A percentile compares a stretch with the other conserved stretches of the same genome.
phyloP scores from a whole-genome alignment of 2,329 filamentous ascomycete species.

The Atkinsonella texensis region DNA sequence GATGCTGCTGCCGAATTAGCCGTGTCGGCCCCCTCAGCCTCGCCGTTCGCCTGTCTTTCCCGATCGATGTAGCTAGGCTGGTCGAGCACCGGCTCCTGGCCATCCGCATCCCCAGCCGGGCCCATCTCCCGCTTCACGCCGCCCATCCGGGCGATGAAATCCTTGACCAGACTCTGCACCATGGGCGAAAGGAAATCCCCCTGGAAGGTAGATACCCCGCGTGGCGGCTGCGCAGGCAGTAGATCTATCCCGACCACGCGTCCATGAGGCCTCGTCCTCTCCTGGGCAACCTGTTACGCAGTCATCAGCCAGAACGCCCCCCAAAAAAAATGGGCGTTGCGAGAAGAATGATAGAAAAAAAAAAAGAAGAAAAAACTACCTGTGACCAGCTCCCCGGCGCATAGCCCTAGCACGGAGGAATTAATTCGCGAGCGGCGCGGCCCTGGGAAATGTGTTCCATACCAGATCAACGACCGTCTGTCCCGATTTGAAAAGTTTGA shows the following conservation, averaged over 20 bases:
- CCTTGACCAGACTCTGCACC: constrained; percentile 66
- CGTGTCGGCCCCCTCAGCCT: constrained; percentile 14
- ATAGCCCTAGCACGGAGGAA: constrained; percentile 46
- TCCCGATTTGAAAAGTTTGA: constrained; percentile 64
- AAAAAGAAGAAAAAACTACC: constrained; percentile 23
- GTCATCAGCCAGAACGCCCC: not conserved
- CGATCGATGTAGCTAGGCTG: constrained; percentile 54
- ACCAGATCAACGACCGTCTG: constrained; percentile 87
- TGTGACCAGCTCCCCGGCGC: constrained; percentile 65
- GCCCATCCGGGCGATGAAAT: constrained; percentile 55
- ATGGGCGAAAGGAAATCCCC: constrained; percentile 74
- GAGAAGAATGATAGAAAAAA: not conserved
- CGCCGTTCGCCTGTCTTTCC: constrained; percentile 33
- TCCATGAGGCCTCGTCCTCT: constrained; percentile 63
- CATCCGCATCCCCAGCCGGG: constrained; percentile 6
- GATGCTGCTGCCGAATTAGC: constrained; percentile 10
- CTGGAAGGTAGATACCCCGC: constrained; percentile 87
- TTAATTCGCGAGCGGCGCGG: not conserved
- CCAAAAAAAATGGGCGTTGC: too few relatives aligned
- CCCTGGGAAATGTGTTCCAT: constrained; percentile 16
- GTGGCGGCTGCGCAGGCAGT: constrained; percentile 81
- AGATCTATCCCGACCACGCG: constrained; percentile 86
- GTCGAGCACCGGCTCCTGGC: constrained; percentile 18
- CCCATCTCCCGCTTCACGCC: constrained; percentile 7
- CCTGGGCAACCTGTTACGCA: constrained; percentile 59